phyloP scores from a whole-genome alignment of 192 early-diverging fungal species.

The Coemansia sp. region DNA sequence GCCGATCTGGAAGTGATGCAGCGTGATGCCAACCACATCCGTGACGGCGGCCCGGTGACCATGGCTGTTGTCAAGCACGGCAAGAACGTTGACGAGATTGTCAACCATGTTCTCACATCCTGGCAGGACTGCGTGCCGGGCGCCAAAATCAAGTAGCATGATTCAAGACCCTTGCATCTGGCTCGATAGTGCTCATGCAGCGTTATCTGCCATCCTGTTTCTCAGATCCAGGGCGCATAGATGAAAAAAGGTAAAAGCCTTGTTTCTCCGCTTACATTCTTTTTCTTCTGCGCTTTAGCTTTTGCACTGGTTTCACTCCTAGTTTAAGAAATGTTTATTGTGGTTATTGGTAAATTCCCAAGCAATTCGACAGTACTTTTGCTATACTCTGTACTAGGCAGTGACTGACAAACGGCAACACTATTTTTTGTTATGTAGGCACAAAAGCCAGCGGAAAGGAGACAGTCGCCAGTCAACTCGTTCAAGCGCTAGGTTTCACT shows the following conservation, averaged over 20 bases:
- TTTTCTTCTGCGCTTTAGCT: too few species aligned
- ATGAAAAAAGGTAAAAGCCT: too few species aligned
- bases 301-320: background rate
- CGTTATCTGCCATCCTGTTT: background rate
- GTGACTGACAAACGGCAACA: too few species aligned
- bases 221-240: too few species aligned
- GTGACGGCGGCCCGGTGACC: conserved; percentile 82
- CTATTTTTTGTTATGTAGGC: conserved; percentile 18
- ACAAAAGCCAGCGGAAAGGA: conserved; percentile 52
- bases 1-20: conserved; percentile 92
- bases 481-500: conserved; percentile 12
- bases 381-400: too few species aligned
- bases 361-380: background rate
- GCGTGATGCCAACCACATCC: conserved; percentile 85
- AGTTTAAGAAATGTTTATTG: conserved; percentile 41
- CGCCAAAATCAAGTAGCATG: conserved; percentile 34
- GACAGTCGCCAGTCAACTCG: conserved; percentile 36
- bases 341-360: conserved; percentile 44
- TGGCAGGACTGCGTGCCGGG: conserved; percentile 54
- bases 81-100: conserved; percentile 78
- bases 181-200: background rate
- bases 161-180: background rate
- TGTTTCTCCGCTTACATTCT: too few species aligned
- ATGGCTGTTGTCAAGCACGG: conserved; percentile 94
- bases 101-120: conserved; percentile 67